phyloP scores from a whole-genome alignment of 148 eudicot genomes.

The Limonium bicolor region DNA sequence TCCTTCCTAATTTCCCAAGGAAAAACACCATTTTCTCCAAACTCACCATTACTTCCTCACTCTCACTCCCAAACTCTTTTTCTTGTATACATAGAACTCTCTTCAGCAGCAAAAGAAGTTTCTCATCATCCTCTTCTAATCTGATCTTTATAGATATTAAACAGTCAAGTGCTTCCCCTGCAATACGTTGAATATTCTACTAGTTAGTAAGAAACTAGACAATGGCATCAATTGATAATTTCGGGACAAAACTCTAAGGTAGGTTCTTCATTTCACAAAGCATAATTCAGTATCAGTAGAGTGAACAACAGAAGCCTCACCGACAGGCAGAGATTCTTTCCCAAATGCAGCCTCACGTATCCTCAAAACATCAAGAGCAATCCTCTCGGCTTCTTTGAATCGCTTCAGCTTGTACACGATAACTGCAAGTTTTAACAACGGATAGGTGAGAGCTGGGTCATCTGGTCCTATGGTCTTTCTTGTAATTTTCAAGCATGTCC shows the following conservation, averaged over 20 bases:
- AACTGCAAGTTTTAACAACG: conserved; percentile 74
- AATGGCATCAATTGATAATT: background rate
- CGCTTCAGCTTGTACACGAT: conserved; percentile 48
- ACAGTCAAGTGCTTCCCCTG: conserved; percentile 91
- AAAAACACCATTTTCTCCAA: conserved; percentile 47
- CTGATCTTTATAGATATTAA: conserved; percentile 59
- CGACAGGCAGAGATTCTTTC: conserved; percentile 66
- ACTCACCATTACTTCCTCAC: conserved; percentile 58
- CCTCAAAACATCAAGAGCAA: conserved; percentile 45
- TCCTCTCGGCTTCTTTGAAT: conserved; percentile 70
- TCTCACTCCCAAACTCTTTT: conserved; percentile 55
- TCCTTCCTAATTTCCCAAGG: conserved; percentile 55
- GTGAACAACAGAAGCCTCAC: conserved; percentile 19
- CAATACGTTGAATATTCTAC: no score
- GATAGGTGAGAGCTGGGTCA: conserved; percentile 68
- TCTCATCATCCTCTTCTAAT: conserved; percentile 36
- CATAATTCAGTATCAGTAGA: background rate
- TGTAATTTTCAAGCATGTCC: conserved; percentile 52
- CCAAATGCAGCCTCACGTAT: conserved; percentile 81
- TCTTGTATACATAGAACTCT: conserved; percentile 73
- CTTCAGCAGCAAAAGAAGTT: conserved; percentile 36
- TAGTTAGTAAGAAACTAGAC: no score
- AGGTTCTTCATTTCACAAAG: background rate
- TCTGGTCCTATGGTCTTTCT: conserved; percentile 36
- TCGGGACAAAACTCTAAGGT: background rate